Evolutionary conservation across 2,329 filamentous ascomycete species (phyloP), one percentile per base, ranked within the genome.

Genomic region (Tolypocladium endophyticum): DNA sequence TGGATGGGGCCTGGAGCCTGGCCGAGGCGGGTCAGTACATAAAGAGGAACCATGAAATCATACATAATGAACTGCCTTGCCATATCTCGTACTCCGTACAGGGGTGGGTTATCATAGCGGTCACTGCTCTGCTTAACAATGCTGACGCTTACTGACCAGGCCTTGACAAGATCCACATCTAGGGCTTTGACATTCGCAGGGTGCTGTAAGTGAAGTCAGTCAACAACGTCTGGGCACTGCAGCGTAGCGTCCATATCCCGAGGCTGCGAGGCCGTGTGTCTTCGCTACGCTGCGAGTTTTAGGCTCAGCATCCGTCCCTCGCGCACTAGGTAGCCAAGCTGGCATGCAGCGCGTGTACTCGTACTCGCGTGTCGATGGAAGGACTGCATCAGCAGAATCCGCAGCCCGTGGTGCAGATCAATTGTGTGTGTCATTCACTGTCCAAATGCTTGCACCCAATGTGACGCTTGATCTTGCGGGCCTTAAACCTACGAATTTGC

Each of bases 31-130:
- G 54, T 54, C 59, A 28, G 6, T 11, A 11, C 33, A 8, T 14
- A 36, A 20, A n/a, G 54, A 58, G 45, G 38, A 54, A 45, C 53
- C 52, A 60, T 62, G 58, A 55, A 60, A 58, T 63, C 61, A 60
- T 58, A 58, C 61, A 60, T 58, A 58, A 58, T 56, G 61, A 56
- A 61, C 59, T 57, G 36, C 43, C 18, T 38, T n/a, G n/a, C n/a
- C n/a, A n/a, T n/a, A n/a, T n/a, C n/a, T n/a, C n/a, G 35, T 14
- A 16, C 35, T 36, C 35, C 35, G 30, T 33, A 14, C 57, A 35
- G 54, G 58, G 57, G 30, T 53, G 14, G 38, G 20, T 25, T 55
- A 3, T 4, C 38, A 39, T 4, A 18, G 23, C 3, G 16, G 25
- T 20, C 45, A 3, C 16, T 47, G 43, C 23, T 47, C 25, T 7